A percentile compares a stretch with the other conserved stretches of the same genome.
These are phyloP conservation scores for Mortierella sp. DNA, from an alignment of 371 early-diverging fungal genomes.

Conservation along the genomic window DNA sequence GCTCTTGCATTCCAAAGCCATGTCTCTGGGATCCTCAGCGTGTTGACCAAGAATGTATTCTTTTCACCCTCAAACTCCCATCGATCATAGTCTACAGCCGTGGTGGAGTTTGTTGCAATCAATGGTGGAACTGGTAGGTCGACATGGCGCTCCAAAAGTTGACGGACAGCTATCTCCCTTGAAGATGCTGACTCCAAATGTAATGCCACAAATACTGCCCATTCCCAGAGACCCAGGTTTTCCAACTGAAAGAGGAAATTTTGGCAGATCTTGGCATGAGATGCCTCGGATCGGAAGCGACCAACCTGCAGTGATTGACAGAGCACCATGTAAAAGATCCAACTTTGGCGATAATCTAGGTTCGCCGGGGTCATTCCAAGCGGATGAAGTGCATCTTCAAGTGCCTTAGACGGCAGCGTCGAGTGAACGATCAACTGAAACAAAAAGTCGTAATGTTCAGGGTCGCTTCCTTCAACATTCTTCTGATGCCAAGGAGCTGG, in stretches of 20 bases:
- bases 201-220: constrained; percentile 71
- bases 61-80: constrained; percentile 21
- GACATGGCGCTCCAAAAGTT: constrained; percentile 34
- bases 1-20: constrained; percentile 78
- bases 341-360: constrained; percentile 71
- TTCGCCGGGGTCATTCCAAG: constrained; percentile 59
- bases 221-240: constrained; percentile 76
- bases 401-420: constrained; percentile 53
- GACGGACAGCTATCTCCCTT: constrained; percentile 18
- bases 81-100: constrained; percentile 5
- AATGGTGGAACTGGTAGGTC: constrained; percentile 19
- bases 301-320: constrained; percentile 58
- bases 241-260: constrained; percentile 74
- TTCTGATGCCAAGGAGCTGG: constrained; percentile 62
- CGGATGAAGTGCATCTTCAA: constrained; percentile 70
- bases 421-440: constrained; percentile 73
- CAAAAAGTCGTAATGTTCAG: constrained; percentile 64
- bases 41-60: constrained; percentile 61
- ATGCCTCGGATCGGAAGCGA: constrained; percentile 58
- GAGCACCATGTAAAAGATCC: constrained; percentile 72
- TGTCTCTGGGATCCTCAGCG: constrained; percentile 63
- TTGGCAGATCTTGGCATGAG: constrained; percentile 58
- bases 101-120: background rate
- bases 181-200: constrained; percentile 32
- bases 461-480: constrained; percentile 2